Evolutionary conservation across 1,139 yeast genomes (phyloP).

Genomic region (Casaregolazyma suthepensis): DNA sequence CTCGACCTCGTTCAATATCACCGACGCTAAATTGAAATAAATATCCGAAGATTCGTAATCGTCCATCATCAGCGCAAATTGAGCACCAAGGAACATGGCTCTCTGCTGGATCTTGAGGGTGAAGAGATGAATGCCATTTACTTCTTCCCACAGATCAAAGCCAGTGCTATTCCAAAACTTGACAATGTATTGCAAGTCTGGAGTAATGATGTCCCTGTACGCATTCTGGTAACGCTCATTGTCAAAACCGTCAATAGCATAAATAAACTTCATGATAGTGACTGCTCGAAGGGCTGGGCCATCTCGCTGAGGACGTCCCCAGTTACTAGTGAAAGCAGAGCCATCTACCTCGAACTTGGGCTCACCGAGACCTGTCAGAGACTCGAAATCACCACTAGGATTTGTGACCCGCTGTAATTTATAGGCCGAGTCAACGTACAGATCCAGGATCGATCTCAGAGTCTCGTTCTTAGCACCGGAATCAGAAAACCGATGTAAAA

Average conservation of each 20-base stretch:
- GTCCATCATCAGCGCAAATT: slow-evolving; percentile 38
- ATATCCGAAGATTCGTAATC: slow-evolving; percentile 32
- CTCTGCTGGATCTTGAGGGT: slow-evolving; percentile 69
- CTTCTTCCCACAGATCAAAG: slow-evolving; percentile 94
- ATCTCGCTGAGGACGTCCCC: slow-evolving; percentile 98
- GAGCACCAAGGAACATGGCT: slow-evolving; percentile 56
- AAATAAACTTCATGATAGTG: slow-evolving; percentile 54
- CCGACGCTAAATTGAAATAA: slow-evolving; percentile 24
- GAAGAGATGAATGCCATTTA: slow-evolving; percentile 67
- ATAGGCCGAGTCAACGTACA: slow-evolving; percentile 55
- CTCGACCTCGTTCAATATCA: slow-evolving; percentile 37
- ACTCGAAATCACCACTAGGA: slow-evolving; percentile 54
- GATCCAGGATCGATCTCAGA: slow-evolving; percentile 40
- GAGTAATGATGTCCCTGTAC: slow-evolving; percentile 46
- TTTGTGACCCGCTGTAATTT: slow-evolving; percentile 60
- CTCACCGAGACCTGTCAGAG: slow-evolving; percentile 67
- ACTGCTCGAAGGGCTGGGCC: slow-evolving; percentile 83
- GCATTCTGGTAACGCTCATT: slow-evolving; percentile 8
- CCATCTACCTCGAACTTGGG: slow-evolving; percentile 76
- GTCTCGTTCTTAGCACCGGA: slow-evolving; percentile 35
- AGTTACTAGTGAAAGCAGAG: slow-evolving; percentile 50
- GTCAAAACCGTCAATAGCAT: slow-evolving; percentile 10
- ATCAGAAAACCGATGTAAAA: slow-evolving; percentile 37
- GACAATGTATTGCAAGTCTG: slow-evolving; percentile 63
- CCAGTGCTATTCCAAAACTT: slow-evolving; percentile 59